Conservation (phyloP, 768 basidiomycete species). For the Boletus tomentosulus region DNA sequence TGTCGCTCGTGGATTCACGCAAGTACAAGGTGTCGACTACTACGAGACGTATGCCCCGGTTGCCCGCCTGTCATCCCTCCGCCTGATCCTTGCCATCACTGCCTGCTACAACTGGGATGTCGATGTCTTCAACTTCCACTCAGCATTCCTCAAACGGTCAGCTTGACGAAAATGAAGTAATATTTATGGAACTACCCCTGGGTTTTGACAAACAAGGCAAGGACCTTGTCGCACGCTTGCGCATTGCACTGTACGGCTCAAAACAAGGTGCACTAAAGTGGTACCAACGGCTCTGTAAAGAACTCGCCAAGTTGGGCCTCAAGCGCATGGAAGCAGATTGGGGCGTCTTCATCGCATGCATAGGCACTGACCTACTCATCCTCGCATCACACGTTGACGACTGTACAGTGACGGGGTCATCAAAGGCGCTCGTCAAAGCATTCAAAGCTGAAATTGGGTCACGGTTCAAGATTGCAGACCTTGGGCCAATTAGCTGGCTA, state of each 20-base stretch:
- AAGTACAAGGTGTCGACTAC: neutral
- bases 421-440: neutral
- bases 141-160: constrained; percentile 9
- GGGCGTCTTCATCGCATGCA: neutral
- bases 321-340: neutral
- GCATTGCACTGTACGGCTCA: neutral
- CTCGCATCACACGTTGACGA: constrained; percentile 3
- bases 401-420: constrained; percentile 1
- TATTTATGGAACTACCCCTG: constrained; percentile 9
- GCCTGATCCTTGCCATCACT: constrained; percentile 10
- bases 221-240: constrained; percentile 10
- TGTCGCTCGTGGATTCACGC: neutral
- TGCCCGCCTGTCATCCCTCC: constrained; percentile 2
- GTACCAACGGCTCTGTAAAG: neutral
- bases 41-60: neutral
- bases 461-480: neutral
- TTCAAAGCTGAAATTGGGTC: constrained; percentile 5
- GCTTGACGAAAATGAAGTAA: constrained; percentile 2
- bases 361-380: neutral
- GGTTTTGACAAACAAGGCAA: neutral
- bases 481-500: constrained; percentile 7
- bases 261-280: constrained; percentile 10
- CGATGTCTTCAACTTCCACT: constrained; percentile 10
- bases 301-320: neutral
- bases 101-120: constrained; percentile 6